Base-by-base conservation (phyloP, 2,329 filamentous ascomycete genomes). In the Hypoxylon sp. region DNA sequence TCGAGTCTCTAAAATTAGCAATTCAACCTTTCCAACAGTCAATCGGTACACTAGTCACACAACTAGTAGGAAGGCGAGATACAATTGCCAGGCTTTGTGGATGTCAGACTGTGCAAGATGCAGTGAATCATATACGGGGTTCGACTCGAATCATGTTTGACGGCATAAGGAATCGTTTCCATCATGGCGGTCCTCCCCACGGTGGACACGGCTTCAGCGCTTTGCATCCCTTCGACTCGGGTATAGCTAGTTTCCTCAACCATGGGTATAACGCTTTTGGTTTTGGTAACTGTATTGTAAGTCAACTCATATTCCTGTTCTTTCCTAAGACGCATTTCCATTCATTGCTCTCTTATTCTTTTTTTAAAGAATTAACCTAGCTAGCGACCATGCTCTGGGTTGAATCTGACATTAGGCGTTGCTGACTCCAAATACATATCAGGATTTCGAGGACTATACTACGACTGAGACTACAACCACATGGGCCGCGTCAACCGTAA, bases 221-320 rank as follows among this genome's bases (percentile, higher is more conserved):
- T 5, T 53, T 70, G 14, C 36, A 63, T 38, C 53, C 61, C 19
- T 63, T 68, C 14, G 65, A 70, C 19, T 60, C 68, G 2, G 65
- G 68, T 11, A 70, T 70, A 62, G 53, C 62, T 30, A 70, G 65
- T n/a, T 65, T 65, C 6, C 61, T 70, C 2, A 67, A 67, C 36
- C 58, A 65, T 17, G 68, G 68, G 23, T 70, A 48, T 43, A 45
- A 43, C 9, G 65, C 65, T 3, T 70, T 70, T 36, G 55, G 65
- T 21, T 63, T 63, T 19, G 43, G 58, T 3, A 68, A 68, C 25
- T 70, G 68, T 21, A 38, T 60, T 61, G 68, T 70, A 63, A 70
- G 68, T 45, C 10, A 48, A 28, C 7, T 21, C 17, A n/a, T 17
- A 17, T 46, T 30, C 32, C 50, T 19, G 13, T 14, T 30, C 32